These are phyloP conservation scores for Tremella yokohamensis DNA, from an alignment of 768 basidiomycete species.

Conservation along the genomic window DNA sequence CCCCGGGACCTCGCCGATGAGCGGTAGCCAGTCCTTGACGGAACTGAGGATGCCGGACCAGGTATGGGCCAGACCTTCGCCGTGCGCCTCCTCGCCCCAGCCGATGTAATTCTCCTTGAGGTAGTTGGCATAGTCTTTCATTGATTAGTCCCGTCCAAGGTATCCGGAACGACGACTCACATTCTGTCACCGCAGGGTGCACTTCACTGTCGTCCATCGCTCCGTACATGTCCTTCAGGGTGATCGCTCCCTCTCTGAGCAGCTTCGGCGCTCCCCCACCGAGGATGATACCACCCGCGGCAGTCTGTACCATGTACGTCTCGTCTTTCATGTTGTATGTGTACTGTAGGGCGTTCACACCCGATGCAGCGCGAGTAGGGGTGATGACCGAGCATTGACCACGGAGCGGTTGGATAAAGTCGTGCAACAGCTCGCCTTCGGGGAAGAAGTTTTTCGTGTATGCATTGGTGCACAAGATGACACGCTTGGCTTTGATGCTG, in stretches of 20 bases:
- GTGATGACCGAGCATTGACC: conserved; percentile 36
- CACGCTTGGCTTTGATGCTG: conserved; percentile 17
- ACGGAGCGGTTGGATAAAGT: conserved; percentile 15
- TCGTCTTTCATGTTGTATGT: conserved; percentile 30
- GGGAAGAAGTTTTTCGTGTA: conserved; percentile 3
- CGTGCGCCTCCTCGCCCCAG: conserved; percentile 21
- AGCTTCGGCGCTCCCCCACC: conserved; percentile 14
- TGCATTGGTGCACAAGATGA: conserved; percentile 20
- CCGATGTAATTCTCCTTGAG: conserved; percentile 14
- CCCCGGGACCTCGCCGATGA: conserved; percentile 26
- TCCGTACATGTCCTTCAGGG: conserved; percentile 12
- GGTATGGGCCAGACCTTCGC: conserved; percentile 24
- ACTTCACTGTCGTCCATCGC: conserved; percentile 20
- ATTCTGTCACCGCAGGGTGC: conserved; percentile 7
- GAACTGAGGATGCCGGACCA: conserved; percentile 29
- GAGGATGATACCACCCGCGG: conserved; percentile 23
- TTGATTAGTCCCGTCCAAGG: neutral
- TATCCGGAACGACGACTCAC: neutral
- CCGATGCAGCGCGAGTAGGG: conserved; percentile 22
- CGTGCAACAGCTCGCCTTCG: neutral
- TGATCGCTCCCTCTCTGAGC: conserved; percentile 12
- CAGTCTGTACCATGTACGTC: conserved; percentile 26
- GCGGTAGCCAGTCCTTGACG: conserved; percentile 26
- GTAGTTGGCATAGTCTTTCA: conserved; percentile 16
- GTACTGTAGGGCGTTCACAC: conserved; percentile 18